Conservation (phyloP, 73 alveolate species). For the Durusdinium trenchii region DNA sequence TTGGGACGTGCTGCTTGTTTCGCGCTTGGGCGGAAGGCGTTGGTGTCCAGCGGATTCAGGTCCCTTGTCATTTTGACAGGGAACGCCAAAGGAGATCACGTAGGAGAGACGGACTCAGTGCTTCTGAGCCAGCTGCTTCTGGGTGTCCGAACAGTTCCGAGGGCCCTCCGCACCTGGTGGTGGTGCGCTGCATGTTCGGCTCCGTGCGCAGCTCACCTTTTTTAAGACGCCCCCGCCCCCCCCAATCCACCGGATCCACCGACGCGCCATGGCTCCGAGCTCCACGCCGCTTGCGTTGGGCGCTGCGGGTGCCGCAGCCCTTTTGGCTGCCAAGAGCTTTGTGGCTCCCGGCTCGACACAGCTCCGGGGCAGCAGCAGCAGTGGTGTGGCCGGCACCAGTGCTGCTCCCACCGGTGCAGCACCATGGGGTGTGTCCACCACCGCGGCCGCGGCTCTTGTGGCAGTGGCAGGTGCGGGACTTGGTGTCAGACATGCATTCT, state of each 20-base stretch:
- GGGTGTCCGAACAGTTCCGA: too few relatives aligned
- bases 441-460: neutral
- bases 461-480: constrained; percentile 15
- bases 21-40: too few relatives aligned
- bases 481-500: neutral
- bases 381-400: neutral
- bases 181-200: too few relatives aligned
- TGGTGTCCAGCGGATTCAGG: too few relatives aligned
- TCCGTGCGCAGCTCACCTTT: constrained; percentile 33
- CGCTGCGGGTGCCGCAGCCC: constrained; percentile 33
- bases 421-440: neutral
- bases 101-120: too few relatives aligned
- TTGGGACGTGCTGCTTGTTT: too few relatives aligned
- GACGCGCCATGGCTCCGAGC: neutral
- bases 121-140: too few relatives aligned
- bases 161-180: too few relatives aligned
- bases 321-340: constrained; percentile 6
- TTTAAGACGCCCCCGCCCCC: neutral
- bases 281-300: neutral
- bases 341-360: neutral
- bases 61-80: too few relatives aligned
- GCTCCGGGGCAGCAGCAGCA: neutral
- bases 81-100: too few relatives aligned
- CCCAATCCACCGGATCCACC: neutral
- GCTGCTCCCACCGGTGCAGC: neutral